These are phyloP conservation scores for Anthracocystis walkeri DNA, from an alignment of 1,284 basidiomycete genomes.

Conservation along the genomic window DNA sequence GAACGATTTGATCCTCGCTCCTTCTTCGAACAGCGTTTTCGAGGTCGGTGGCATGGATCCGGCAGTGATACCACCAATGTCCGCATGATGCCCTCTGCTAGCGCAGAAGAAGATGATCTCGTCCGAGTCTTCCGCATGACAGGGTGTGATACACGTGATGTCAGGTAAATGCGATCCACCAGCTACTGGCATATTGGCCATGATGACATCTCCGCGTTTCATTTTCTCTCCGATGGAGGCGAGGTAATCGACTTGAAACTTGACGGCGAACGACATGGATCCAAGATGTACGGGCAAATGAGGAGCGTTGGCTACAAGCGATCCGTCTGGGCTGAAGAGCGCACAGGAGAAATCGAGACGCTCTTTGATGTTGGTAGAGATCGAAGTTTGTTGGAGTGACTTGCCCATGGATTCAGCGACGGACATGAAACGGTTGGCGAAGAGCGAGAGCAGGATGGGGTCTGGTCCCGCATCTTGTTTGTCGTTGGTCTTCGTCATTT, in stretches of 20 bases:
- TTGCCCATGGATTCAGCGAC: constrained; percentile 93
- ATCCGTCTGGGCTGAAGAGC: constrained; percentile 88
- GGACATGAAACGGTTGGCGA: constrained; percentile 91
- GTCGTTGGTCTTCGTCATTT: constrained; percentile 9
- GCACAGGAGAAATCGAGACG: constrained; percentile 88
- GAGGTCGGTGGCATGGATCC: constrained; percentile 92
- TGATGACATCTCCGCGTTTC: constrained; percentile 87
- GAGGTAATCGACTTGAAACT: constrained; percentile 85
- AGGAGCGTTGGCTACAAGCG: constrained; percentile 90
- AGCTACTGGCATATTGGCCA: constrained; percentile 89
- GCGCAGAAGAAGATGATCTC: constrained; percentile 93
- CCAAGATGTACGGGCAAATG: constrained; percentile 78
- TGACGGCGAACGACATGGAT: constrained; percentile 77
- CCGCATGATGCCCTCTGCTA: constrained; percentile 82
- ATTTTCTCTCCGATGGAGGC: constrained; percentile 68
- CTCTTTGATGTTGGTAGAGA: constrained; percentile 91
- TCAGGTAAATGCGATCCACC: constrained; percentile 79
- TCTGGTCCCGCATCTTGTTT: constrained; percentile 73
- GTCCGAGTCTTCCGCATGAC: constrained; percentile 75
- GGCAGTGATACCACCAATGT: constrained; percentile 79
- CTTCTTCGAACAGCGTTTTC: constrained; percentile 90
- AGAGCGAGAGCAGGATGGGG: constrained; percentile 87
- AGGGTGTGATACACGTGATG: constrained; percentile 89
- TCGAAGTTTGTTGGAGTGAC: constrained; percentile 85
- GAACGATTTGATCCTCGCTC: constrained; percentile 90